Base-by-base conservation (phyloP, 1,284 basidiomycete species). In the Leccinum pachyderme region DNA sequence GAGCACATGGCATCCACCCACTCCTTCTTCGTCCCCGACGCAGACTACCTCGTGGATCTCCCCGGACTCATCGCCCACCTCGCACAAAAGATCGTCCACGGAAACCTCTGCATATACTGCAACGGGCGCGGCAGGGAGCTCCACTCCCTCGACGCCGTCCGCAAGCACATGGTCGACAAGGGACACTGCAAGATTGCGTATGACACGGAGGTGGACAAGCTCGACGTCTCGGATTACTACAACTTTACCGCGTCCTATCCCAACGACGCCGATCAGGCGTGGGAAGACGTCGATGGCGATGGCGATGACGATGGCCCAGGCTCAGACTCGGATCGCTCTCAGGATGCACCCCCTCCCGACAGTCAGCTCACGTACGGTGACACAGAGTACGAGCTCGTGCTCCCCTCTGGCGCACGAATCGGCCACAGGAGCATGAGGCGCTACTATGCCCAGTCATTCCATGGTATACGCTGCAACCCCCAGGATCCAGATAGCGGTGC, bases 11-110 rank as follows among this genome's bases (percentile, higher is more conserved):
- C 87, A 32, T 72, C 74, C 44, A 73, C 73, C 0, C 97, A 99
- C 73, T 94, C 94, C 27, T 99, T 99, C 81, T 98, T 97, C 79
- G 81, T 99, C 57, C 97, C 97, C 45, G 96, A 99, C 62, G 85
- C 85, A 39, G 93, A 98, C 45, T 96, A 92, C 71, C 84, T 99
- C 58, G 76, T 90, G 61, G 93, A 99, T 72, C 72, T 91, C 29
- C 62, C 82, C 1, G 97, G 96, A 3, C 81, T 99, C 31, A 75
- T 98, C 54, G 75, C 77, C 2, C 95, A 97, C 72, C 83, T 99
- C 7, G 93, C 93, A 4, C 94, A 98, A 74, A 98, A 98, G 74
- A 86, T 99, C 41, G 88, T 90, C 0, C 84, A 97, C 15, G 93
- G 89, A 15, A 97, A 98, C 73, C 80, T 95, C 9, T 99, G 97